Conservation (phyloP, 1,284 basidiomycete genomes). For the Ceratobasidium theobromae region DNA sequence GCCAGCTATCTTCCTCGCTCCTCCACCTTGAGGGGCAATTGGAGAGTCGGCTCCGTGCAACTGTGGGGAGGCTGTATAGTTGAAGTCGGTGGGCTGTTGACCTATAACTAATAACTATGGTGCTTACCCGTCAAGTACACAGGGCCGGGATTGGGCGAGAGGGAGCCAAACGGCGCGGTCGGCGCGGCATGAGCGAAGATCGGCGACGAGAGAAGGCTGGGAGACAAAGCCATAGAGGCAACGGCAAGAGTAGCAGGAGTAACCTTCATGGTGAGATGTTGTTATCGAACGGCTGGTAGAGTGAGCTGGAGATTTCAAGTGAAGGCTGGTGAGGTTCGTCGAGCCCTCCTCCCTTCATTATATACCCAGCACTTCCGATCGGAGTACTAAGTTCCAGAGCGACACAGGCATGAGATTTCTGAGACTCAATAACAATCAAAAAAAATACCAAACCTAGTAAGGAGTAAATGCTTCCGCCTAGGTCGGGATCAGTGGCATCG, state of each 20-base stretch:
- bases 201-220: slow-evolving; percentile 15
- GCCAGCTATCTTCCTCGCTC: slow-evolving; percentile 12
- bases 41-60: slow-evolving; percentile 1
- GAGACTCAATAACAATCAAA: no score
- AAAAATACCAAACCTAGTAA: no score
- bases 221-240: slow-evolving; percentile 21
- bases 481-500: no score
- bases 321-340: no score
- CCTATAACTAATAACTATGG: background rate
- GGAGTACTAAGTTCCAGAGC: no score
- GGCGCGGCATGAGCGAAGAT: slow-evolving; percentile 23
- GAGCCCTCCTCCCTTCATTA: no score
- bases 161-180: background rate
- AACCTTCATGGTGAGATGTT: slow-evolving; percentile 20
- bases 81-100: background rate
- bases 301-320: no score
- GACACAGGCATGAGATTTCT: no score
- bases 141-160: slow-evolving; percentile 17
- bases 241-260: slow-evolving; percentile 17
- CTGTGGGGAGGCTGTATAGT: slow-evolving; percentile 12
- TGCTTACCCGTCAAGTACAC: slow-evolving; percentile 22
- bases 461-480: no score
- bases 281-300: background rate
- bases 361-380: no score
- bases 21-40: background rate